A percentile compares a stretch with the other conserved stretches of the same genome.
Conservation (phyloP, 208 protist genomes). For the Acanthamoeba castellanii region DNA sequence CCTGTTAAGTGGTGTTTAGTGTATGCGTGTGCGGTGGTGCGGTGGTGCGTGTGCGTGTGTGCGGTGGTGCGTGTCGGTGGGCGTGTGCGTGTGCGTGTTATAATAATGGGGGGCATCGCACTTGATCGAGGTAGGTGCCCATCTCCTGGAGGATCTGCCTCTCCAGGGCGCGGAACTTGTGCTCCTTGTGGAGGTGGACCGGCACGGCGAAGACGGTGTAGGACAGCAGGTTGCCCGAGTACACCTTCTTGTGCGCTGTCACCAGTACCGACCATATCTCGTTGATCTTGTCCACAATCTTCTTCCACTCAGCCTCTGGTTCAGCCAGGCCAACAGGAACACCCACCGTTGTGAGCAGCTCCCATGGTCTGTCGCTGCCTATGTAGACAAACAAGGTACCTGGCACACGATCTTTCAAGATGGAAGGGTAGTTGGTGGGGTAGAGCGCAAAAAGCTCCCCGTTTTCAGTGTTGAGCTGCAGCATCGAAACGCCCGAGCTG, state of each 20-base stretch:
- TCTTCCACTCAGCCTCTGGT: not conserved
- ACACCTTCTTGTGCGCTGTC: not conserved
- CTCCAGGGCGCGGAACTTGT: constrained; percentile 21
- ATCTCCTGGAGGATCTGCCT: not conserved
- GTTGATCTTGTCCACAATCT: not conserved
- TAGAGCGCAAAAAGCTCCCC: not conserved
- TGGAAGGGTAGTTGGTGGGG: not conserved
- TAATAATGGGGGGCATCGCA: not conserved
- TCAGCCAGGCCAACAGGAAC: not conserved
- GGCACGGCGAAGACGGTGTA: constrained; percentile 14
- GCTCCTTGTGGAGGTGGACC: not conserved
- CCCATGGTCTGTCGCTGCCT: not conserved
- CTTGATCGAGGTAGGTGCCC: not conserved
- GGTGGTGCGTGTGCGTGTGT: too few relatives aligned
- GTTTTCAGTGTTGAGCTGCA: not conserved
- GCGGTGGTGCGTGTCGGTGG: too few relatives aligned
- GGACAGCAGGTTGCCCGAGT: not conserved
- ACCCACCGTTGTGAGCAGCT: not conserved
- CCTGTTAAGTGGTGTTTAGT: not conserved
- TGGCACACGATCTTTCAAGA: not conserved
- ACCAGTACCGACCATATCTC: not conserved
- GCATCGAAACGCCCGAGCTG: not conserved
- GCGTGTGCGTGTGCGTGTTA: too few relatives aligned
- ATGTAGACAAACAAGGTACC: not conserved
- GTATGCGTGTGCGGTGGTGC: too few relatives aligned